Evolutionary conservation across 1,284 basidiomycete species (phyloP).

Genomic region (Tilletia caries): DNA sequence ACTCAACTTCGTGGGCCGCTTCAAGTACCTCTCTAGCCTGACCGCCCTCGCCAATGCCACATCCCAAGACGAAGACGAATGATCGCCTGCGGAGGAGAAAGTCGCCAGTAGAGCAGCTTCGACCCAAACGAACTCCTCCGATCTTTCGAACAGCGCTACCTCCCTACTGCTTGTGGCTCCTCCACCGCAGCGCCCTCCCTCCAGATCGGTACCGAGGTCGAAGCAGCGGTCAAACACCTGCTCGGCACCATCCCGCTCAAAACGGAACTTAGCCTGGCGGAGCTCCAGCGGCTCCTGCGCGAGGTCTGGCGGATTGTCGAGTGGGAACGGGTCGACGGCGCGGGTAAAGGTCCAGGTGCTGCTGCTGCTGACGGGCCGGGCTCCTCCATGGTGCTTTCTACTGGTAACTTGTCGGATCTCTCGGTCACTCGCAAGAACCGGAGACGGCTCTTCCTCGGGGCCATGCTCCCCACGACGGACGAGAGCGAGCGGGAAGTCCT

Average conservation of each 20-base stretch:
- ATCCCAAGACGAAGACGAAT: conserved; percentile 8
- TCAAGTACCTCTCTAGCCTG: conserved; percentile 73
- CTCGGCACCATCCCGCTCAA: conserved; percentile 80
- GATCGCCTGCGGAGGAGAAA: too few species aligned
- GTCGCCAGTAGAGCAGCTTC: neutral
- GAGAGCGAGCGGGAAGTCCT: conserved; percentile 41
- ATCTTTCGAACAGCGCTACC: conserved; percentile 55
- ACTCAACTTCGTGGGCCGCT: conserved; percentile 75
- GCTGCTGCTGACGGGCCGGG: neutral
- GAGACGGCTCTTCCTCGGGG: conserved; percentile 47
- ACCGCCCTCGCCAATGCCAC: conserved; percentile 55
- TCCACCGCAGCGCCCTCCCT: conserved; percentile 88
- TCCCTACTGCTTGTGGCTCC: conserved; percentile 84
- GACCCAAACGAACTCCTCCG: conserved; percentile 11
- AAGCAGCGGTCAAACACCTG: conserved; percentile 71
- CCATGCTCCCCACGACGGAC: conserved; percentile 40
- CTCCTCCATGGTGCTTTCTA: neutral
- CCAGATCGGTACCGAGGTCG: conserved; percentile 69
- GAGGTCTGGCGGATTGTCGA: conserved; percentile 73
- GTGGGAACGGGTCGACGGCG: conserved; percentile 31
- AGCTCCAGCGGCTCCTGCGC: conserved; percentile 66
- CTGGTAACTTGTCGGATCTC: neutral
- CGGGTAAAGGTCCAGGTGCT: too few species aligned
- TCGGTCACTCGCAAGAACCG: neutral
- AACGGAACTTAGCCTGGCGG: conserved; percentile 65